Evolutionary conservation across 148 eudicot genomes (phyloP).

Genomic region (Rhododendron mucronatum): DNA sequence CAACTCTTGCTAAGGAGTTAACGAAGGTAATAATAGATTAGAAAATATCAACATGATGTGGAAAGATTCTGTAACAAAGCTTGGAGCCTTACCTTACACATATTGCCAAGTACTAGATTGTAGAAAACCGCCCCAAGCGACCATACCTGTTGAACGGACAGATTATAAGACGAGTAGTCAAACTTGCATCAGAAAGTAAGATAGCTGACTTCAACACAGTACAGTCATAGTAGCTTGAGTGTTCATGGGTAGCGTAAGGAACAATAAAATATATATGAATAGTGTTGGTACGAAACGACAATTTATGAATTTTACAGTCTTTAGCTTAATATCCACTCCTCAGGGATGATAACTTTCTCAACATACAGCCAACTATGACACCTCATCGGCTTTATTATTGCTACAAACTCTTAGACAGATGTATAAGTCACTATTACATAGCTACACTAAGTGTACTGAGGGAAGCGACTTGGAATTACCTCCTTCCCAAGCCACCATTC

Average conservation of each 20-base stretch:
- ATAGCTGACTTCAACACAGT: background rate
- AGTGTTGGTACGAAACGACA: background rate
- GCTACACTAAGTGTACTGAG: background rate
- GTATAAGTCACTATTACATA: background rate
- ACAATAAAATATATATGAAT: background rate
- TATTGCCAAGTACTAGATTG: background rate
- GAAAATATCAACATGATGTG: background rate
- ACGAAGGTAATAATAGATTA: background rate
- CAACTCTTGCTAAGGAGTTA: background rate
- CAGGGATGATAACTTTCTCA: background rate
- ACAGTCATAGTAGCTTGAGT: background rate
- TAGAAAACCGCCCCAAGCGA: background rate
- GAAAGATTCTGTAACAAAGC: background rate
- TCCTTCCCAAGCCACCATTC: background rate
- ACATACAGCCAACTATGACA: background rate
- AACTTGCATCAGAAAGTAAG: background rate
- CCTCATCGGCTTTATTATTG: background rate
- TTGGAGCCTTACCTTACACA: background rate
- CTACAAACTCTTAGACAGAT: background rate
- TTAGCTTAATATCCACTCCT: background rate
- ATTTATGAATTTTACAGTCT: background rate
- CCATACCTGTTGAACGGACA: background rate
- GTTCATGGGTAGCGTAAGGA: background rate
- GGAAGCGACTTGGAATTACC: background rate
- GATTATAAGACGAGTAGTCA: background rate